Conservation (phyloP, 1,284 basidiomycete species). For the Laetiporus sulphureus region DNA sequence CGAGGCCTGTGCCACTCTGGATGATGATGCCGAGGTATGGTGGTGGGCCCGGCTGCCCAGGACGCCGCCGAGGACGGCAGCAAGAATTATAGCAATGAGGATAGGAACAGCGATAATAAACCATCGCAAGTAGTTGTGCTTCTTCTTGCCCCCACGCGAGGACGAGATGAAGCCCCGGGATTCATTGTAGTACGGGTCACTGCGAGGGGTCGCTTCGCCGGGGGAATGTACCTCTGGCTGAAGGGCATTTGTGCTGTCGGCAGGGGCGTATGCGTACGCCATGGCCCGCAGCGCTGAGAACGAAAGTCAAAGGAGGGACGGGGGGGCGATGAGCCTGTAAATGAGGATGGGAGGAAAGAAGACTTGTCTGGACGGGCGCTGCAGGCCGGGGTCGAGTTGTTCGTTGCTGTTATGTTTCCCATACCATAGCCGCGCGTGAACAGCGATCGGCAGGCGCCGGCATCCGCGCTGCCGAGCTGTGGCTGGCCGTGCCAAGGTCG, state of each 20-base stretch:
- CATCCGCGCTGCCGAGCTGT: too few species aligned
- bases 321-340: constrained; percentile 15
- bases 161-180: constrained; percentile 64
- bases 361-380: too few species aligned
- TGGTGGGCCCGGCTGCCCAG: constrained; percentile 52
- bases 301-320: constrained; percentile 21
- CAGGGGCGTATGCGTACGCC: constrained; percentile 43
- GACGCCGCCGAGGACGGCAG: constrained; percentile 74
- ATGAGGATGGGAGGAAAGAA: constrained; percentile 8
- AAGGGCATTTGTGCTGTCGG: constrained; percentile 5
- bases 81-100: constrained; percentile 60
- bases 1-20: constrained; percentile 22
- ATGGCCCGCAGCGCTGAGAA: constrained; percentile 20
- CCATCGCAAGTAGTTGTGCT: constrained; percentile 46
- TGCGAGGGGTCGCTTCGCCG: constrained; percentile 32
- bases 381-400: too few species aligned
- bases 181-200: constrained; percentile 59
- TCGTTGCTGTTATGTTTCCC: too few species aligned
- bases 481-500: too few species aligned
- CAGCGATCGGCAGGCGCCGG: too few species aligned
- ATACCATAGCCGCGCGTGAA: too few species aligned
- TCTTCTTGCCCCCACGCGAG: constrained; percentile 26
- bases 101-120: constrained; percentile 63
- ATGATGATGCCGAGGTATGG: constrained; percentile 30
- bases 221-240: too few species aligned